Evolutionary conservation across 2,329 filamentous ascomycete genomes (phyloP).

Genomic region (Penicillium polonicum): DNA sequence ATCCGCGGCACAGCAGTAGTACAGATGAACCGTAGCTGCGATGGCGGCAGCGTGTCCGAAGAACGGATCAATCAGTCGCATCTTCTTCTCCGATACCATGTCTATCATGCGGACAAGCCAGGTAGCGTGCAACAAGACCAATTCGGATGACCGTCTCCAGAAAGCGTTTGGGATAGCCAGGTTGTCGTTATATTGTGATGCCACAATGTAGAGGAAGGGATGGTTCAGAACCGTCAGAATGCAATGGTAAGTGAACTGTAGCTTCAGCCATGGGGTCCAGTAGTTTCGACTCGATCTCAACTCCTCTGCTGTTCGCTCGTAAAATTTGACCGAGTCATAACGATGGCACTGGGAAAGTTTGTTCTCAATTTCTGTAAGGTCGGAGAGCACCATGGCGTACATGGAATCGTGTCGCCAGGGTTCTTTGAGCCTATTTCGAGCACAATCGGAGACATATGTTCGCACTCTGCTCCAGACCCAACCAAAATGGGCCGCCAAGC

Average conservation of each 20-base stretch:
- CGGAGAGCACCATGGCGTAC: constrained; percentile 52
- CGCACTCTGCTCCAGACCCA: constrained; percentile 52
- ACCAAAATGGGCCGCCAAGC: constrained; percentile 49
- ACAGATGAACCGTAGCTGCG: constrained; percentile 55
- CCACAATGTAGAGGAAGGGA: constrained; percentile 55
- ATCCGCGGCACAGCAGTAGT: constrained; percentile 54
- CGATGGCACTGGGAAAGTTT: constrained; percentile 51
- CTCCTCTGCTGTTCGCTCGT: constrained; percentile 50
- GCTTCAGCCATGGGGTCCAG: constrained; percentile 54
- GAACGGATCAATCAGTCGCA: constrained; percentile 53
- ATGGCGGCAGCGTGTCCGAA: constrained; percentile 54
- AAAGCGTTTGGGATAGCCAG: constrained; percentile 56
- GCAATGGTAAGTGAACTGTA: constrained; percentile 55
- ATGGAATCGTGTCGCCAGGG: constrained; percentile 55
- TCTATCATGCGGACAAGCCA: constrained; percentile 57
- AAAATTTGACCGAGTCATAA: constrained; percentile 55
- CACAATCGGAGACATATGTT: constrained; percentile 51
- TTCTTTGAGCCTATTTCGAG: constrained; percentile 49
- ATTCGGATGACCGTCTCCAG: constrained; percentile 53
- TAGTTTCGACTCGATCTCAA: constrained; percentile 48
- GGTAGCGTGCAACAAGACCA: constrained; percentile 53
- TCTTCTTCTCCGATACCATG: constrained; percentile 53
- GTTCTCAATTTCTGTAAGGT: constrained; percentile 53
- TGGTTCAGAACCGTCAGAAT: constrained; percentile 55
- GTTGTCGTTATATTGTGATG: constrained; percentile 53